phyloP scores from a whole-genome alignment of 441 rosid species.

The Euphorbia schlechtendalii region DNA sequence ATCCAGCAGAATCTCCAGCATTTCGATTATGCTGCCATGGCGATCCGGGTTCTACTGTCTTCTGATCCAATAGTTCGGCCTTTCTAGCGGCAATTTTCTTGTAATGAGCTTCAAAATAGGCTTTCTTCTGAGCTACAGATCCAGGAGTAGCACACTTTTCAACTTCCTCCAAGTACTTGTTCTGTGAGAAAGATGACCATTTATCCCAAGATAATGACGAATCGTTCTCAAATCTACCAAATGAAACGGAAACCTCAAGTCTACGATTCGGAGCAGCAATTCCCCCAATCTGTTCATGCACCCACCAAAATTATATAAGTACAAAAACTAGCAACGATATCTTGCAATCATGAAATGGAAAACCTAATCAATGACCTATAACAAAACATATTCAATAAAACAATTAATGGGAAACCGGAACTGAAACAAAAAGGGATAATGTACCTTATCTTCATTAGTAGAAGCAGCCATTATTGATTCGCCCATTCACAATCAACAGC shows the following conservation, averaged over 20 bases:
- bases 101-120: slow-evolving; percentile 96
- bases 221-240: slow-evolving; percentile 93
- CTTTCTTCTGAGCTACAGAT: slow-evolving; percentile 88
- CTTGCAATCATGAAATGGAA: slow-evolving; percentile 17
- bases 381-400: slow-evolving; percentile 19
- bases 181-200: slow-evolving; percentile 89
- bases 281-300: slow-evolving; percentile 41
- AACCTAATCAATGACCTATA: slow-evolving; percentile 12
- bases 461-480: slow-evolving; percentile 48
- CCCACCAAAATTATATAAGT: slow-evolving; percentile 20
- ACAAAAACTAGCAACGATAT: slow-evolving; percentile 12
- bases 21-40: slow-evolving; percentile 26
- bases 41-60: slow-evolving; percentile 34
- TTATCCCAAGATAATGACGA: slow-evolving; percentile 96
- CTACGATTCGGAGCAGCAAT: slow-evolving; percentile 42
- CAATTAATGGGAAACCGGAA: slow-evolving; percentile 19
- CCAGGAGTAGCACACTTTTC: slow-evolving; percentile 96
- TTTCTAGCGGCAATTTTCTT: slow-evolving; percentile 82
- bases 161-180: slow-evolving; percentile 94
- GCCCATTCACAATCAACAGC: slow-evolving; percentile 36
- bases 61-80: slow-evolving; percentile 68
- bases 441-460: slow-evolving; percentile 51
- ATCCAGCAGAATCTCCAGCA: slow-evolving; percentile 28
- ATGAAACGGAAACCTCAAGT: slow-evolving; percentile 76
- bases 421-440: too few relatives aligned